Base-by-base conservation (phyloP, 78 protist genomes). In the Dictyostelium intermedium region DNA sequence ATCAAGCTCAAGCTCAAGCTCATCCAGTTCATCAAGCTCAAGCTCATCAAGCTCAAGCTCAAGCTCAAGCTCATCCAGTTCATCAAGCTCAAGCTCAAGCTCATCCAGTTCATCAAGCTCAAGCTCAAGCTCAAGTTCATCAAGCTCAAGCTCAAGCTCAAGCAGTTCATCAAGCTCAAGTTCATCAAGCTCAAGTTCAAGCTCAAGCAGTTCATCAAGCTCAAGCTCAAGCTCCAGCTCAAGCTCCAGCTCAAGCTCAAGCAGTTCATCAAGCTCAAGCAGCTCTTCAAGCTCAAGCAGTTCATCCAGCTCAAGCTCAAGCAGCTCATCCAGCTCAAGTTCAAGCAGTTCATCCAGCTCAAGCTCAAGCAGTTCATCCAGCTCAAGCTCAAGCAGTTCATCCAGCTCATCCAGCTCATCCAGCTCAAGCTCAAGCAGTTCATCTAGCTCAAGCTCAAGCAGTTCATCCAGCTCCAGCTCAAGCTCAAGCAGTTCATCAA, bases 21-120 rank as follows among this genome's bases (percentile, higher is more conserved):
- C 91, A 41, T 41, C 45, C 2, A n/a, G n/a, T n/a, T n/a, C n/a
- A n/a, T n/a, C n/a, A n/a, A n/a, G n/a, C n/a, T 41, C 45, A 41
- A 7, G 14, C 45, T 41, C 45, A 41, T 80, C 85, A 47, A n/a
- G n/a, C n/a, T n/a, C n/a, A n/a, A n/a, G n/a, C n/a, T n/a, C n/a
- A n/a, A n/a, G n/a, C n/a, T n/a, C n/a, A n/a, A n/a, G n/a, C n/a
- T n/a, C n/a, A n/a, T n/a, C n/a, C n/a, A n/a, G n/a, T n/a, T n/a
- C n/a, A n/a, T n/a, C n/a, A n/a, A n/a, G n/a, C n/a, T 63, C 79
- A 60, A 82, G 83, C 83, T 20, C 37, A 56, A 78, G 83, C 56
- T 85, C 91, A 6, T n/a, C n/a, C n/a, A n/a, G n/a, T n/a, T 45
- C 56, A 45, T 45, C 56, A 45, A 18, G 30, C n/a, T 39, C 83